Evolutionary conservation across 129 eudicot genomes (phyloP), one percentile per base, ranked within the genome.

Genomic region (Helianthus tuberosus): DNA sequence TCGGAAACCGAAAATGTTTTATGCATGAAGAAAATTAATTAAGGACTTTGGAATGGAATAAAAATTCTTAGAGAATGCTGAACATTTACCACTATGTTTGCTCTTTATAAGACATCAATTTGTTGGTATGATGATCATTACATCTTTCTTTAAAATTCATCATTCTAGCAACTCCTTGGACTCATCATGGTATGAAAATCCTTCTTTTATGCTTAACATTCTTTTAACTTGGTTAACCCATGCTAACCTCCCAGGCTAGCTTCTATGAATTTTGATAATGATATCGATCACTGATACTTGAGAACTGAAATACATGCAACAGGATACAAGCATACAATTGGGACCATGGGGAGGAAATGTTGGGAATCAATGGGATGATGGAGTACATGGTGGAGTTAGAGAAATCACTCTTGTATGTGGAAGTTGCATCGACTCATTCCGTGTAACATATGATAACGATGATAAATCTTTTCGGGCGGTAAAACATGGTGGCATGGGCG

Each of bases 291-390:
- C 8, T 68, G 29, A 27, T 27, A 12, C n/a, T n/a, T n/a, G n/a
- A n/a, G n/a, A n/a, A 15, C 49, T 50, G 38, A 64, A 60, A 50
- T 23, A 50, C 17, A 12, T 60, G 44, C 23, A 35, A 15, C 71
- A 63, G 78, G 52, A 75, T 66, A 82, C 59, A 13, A 74, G 67
- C 13, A 73, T 71, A 25, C 76, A 50, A 2, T 79, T 79, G 10
- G 96, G 90, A 52, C 84, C 89, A 44, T 90, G 91, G 89, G 96
- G 96, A 57, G 96, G 93, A 38, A 61, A 71, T 13, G 91, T 86
- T 2, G 91, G 93, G 46, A 32, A 43, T 8, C 13, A 74, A 20
- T 87, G 92, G 92, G 96, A 84, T 64, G 88, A 84, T 49, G 88
- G 88, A 14, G 66, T 75, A 47, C 83, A 72, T 73, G 51, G 48